Base-by-base conservation (phyloP, 768 basidiomycete genomes). In the Leucosporidium yakuticum region DNA sequence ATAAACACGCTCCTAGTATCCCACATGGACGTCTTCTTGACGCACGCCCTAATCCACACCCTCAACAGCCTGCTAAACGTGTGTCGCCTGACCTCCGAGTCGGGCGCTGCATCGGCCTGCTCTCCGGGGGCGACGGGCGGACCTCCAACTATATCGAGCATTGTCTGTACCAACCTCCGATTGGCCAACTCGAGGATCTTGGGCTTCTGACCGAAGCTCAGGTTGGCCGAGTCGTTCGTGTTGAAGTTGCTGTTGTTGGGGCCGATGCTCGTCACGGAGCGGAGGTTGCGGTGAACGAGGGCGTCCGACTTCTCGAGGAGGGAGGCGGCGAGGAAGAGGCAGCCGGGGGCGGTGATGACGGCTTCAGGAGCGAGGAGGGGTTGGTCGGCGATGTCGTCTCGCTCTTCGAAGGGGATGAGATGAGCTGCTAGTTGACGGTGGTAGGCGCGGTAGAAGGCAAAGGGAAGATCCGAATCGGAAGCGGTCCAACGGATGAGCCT, bases 401-500 rank as follows among this genome's bases (percentile, higher is more conserved):
- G 56, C 20, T 64, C 56, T 19, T 71, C 59, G 51, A 56, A 59
- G 23, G 75, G 64, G 32, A 73, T 29, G 47, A 76, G 71, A 57
- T 73, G 65, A 0, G 69, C 57, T 1, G 80, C 79, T 15, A 82
- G 76, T 57, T 80, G 79, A n/a, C 78, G 76, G 66, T 81, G 80
- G 63, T 81, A 82, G 0, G 81, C 79, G 60, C 81, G 77, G 69
- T 80, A 81, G 76, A 82, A 82, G 2, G 81, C 77, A 47, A 80
- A 80, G 65, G 81, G 81, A 14, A 82, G 76, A 70, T 82, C 81
- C 0, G 80, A 81, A 65, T 82, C 81, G 65, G 80, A 80, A 5
- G 81, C 80, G 51, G 80, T 80, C 81, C 81, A 82, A 31, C 81
- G 76, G 23, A 81, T 77, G 8, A 82, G 76, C 81, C 80, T 80